A percentile compares a stretch with the other conserved stretches of the same genome.
phyloP scores from a whole-genome alignment of 176 grass and related monocot species.

The Microstegium vimineum region DNA sequence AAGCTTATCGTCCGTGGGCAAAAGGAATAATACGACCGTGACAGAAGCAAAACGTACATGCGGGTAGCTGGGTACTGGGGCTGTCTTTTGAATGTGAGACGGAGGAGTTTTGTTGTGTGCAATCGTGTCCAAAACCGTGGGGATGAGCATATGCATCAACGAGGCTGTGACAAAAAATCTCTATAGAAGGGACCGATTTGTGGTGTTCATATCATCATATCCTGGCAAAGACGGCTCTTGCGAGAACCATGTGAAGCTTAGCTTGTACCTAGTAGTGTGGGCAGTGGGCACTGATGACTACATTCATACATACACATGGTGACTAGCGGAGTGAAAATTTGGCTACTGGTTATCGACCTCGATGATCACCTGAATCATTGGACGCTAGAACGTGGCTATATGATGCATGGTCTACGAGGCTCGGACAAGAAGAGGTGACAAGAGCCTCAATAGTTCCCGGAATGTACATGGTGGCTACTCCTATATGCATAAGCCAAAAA shows the following conservation, averaged over 20 bases:
- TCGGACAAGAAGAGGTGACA: not conserved
- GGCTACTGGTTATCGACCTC: not conserved
- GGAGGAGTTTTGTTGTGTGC: not conserved
- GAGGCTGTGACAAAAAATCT: not conserved
- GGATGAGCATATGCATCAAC: not conserved
- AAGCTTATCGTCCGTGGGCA: too few species aligned
- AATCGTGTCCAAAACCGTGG: not conserved
- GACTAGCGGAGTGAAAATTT: not conserved
- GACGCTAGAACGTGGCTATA: not conserved
- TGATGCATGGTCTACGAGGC: not conserved
- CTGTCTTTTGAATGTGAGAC: not conserved
- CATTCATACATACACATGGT: too few species aligned
- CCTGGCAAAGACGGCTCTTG: too few species aligned
- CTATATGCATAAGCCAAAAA: not conserved
- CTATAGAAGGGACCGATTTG: too few species aligned
- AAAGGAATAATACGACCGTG: not conserved
- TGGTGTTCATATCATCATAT: too few species aligned
- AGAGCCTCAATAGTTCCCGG: not conserved
- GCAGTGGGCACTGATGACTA: too few species aligned
- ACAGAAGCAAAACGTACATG: not conserved
- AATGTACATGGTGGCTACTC: not conserved
- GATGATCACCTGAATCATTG: not conserved
- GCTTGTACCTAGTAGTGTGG: too few species aligned
- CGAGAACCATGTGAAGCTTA: too few species aligned
- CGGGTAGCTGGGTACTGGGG: not conserved